Base-by-base conservation (phyloP, 768 basidiomycete species). In the Nevesoporus exiguus region DNA sequence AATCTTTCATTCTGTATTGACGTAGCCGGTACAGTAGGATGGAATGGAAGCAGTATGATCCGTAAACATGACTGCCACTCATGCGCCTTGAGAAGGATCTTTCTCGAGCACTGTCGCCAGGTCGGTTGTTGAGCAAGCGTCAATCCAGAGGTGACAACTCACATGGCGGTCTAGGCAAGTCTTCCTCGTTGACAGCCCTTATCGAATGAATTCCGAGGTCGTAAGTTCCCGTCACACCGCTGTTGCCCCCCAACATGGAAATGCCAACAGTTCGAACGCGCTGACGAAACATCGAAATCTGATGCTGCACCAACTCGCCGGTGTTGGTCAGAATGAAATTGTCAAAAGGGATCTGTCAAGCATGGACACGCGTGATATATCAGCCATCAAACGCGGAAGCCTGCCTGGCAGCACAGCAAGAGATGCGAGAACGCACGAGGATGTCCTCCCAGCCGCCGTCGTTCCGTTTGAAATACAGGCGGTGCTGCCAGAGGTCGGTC, bases 401-500 rank as follows among this genome's bases (percentile, higher is more conserved):
- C 2, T 13, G 3, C 21, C 40, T 41, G 22, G 15, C 42, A 43
- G 42, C 43, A 31, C 29, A 17, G 14, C 21, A 44, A n/a, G 17
- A 9, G 7, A n/a, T 19, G 36, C n/a, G 21, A 1, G n/a, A n/a
- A 78, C 85, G 61, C 58, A 90, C 91, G 63, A 85, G 85, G 15
- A 95, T 68, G 62, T 92, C 85, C 67, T 93, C 88, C 93, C 93
- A 95, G 5, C 76, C 73, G 24, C 82, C 79, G 53, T 85, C 80
- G 25, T 76, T 73, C 51, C 81, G 78, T 47, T 78, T 75, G 67
- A 94, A 89, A 71, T 82, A 90, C n/a, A 98, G 76, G 31, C 91
- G 81, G 61, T 98, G 94, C 66, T 97, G 96, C 86, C 90, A 98
- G n/a, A 98, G 74, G 67, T 96, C 93, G 34, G 84, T 87, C 47